A percentile compares a stretch with the other conserved stretches of the same genome.
These are phyloP conservation scores for Penicillium turbatum DNA, from an alignment of 495 filamentous ascomycete species.

Conservation along the genomic window DNA sequence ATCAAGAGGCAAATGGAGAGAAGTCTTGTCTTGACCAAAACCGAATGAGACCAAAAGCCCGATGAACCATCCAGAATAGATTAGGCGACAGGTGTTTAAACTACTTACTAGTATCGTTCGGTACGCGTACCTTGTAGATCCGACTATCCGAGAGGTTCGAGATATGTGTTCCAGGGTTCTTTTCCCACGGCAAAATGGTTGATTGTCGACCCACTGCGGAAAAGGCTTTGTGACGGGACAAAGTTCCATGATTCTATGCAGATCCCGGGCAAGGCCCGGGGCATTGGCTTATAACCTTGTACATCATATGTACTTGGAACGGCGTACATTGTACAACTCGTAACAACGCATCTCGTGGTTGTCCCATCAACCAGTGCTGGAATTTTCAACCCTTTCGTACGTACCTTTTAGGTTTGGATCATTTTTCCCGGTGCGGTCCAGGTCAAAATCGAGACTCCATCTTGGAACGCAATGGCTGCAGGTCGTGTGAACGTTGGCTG, in stretches of 20 bases:
- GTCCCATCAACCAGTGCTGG: slow-evolving; percentile 12
- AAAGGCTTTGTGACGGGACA: background rate
- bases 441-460: background rate
- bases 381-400: background rate
- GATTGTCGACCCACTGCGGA: background rate
- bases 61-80: background rate
- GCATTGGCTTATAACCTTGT: too few relatives aligned
- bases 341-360: slow-evolving; percentile 6
- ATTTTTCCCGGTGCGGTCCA: background rate
- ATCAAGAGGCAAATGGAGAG: background rate
- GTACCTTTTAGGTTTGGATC: background rate
- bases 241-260: background rate
- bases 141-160: background rate
- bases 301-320: background rate
- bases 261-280: too few relatives aligned
- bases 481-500: too few relatives aligned
- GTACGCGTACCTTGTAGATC: background rate
- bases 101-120: background rate
- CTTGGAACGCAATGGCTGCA: background rate
- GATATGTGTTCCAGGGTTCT: background rate
- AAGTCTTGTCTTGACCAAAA: background rate
- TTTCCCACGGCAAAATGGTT: background rate
- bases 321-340: background rate
- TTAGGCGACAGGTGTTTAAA: too few relatives aligned
- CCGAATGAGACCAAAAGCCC: background rate